Base-by-base conservation (phyloP, 225 moss, liverwort and hornwort species). In the Marchantia polymorpha region DNA sequence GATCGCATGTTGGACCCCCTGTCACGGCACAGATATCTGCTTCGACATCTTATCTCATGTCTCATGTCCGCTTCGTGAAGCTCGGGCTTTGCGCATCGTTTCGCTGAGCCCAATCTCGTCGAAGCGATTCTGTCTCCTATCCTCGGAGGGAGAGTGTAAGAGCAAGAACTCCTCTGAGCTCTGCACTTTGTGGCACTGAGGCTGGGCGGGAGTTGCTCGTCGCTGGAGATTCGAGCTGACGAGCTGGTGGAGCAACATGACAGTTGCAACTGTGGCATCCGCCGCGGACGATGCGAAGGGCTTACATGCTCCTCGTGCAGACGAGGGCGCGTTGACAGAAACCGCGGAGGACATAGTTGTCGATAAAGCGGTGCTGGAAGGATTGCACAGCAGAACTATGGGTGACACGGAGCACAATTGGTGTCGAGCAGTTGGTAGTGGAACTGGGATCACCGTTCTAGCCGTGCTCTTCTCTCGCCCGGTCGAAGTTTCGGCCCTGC, bases 391-490 rank as follows among this genome's bases (percentile, higher is more conserved):
- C 48, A 87, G 95, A 65, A 75, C 89, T 81, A 88, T 93, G 14
- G 99, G 99, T 46, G 89, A 93, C 52, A 99, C 99, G 23, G 99
- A 99, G 88, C 93, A 95, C 61, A 99, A 95, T 78, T 99, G 99
- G 99, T 99, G 95, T 85, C 88, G 93, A 84, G 95, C 99, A 48
- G 99, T 99, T 74, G 88, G 83, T 7, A 89, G 82, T 22, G 99
- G 99, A 48, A 99, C 95, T 66, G 99, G 99, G 68, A 92, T 99
- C 74, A 90, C 90, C 52, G 95, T 99, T 39, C 84, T 99, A 56
- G 90, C 92, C 29, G 73, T 95, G 72, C 84, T 95, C 9, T 93
- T 99, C 82, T 87, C 80, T 70, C 67, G 78, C 29, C 73, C 69
- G 49, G 79, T 99, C 22, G 83, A 86, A 70, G 39, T 83, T 80